These are phyloP conservation scores for Corynascus novoguineensis DNA, from an alignment of 495 filamentous ascomycete genomes.

Conservation along the genomic window DNA sequence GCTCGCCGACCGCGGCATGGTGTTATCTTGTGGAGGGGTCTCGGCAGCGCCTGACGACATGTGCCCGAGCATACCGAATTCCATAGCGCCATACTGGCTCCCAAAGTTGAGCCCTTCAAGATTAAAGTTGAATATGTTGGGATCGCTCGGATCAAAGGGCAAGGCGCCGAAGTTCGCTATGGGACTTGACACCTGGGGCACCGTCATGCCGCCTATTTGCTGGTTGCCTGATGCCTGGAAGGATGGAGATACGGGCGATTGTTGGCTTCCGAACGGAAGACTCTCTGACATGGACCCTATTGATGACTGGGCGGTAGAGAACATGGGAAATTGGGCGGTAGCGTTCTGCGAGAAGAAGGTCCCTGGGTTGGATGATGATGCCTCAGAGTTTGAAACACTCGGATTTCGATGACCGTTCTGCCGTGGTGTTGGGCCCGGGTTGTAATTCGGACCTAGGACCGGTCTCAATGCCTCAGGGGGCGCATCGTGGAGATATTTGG, in stretches of 20 bases:
- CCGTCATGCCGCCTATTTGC: slow-evolving; percentile 27
- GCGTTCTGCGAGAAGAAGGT: slow-evolving; percentile 37
- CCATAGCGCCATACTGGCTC: slow-evolving; percentile 87
- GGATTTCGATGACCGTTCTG: slow-evolving; percentile 29
- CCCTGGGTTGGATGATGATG: slow-evolving; percentile 27
- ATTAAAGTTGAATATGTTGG: slow-evolving; percentile 88
- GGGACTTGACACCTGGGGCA: slow-evolving; percentile 29
- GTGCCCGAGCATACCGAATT: slow-evolving; percentile 91
- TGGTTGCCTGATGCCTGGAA: slow-evolving; percentile 44
- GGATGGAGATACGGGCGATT: slow-evolving; percentile 64
- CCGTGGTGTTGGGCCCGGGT: slow-evolving; percentile 38
- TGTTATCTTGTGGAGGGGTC: slow-evolving; percentile 62
- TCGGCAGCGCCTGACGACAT: slow-evolving; percentile 84
- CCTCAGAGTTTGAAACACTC: slow-evolving; percentile 30
- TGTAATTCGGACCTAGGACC: slow-evolving; percentile 51
- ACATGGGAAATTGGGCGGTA: slow-evolving; percentile 35
- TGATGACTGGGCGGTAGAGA: slow-evolving; percentile 24
- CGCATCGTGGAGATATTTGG: slow-evolving; percentile 97
- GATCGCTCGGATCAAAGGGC: slow-evolving; percentile 84
- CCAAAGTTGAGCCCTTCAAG: slow-evolving; percentile 90
- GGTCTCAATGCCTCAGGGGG: slow-evolving; percentile 63
- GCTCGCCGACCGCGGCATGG: slow-evolving; percentile 34
- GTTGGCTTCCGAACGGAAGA: slow-evolving; percentile 54
- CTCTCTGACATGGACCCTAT: slow-evolving; percentile 38
- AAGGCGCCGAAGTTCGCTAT: slow-evolving; percentile 49